Percentiles rank a stretch among this genome's conserved stretches.
Evolutionary conservation across 208 protist genomes (phyloP).

Genomic region (Leishmania turanica): DNA sequence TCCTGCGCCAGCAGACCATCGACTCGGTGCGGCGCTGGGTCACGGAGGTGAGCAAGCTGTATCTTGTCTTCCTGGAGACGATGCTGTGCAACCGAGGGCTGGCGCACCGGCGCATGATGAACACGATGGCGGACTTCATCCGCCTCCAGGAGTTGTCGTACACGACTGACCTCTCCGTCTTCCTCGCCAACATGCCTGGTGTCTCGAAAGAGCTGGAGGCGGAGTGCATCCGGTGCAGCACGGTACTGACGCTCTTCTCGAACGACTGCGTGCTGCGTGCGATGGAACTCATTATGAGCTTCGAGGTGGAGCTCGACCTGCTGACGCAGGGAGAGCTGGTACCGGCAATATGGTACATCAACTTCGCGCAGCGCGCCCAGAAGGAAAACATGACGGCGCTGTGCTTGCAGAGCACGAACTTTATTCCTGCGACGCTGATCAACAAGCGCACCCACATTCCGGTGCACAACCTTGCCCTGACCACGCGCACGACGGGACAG

Average conservation of each 20-base stretch:
- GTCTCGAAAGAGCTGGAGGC: slow-evolving; percentile 46
- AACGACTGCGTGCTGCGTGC: slow-evolving; percentile 72
- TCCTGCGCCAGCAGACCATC: slow-evolving; percentile 65
- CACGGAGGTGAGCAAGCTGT: slow-evolving; percentile 63
- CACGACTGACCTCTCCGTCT: slow-evolving; percentile 69
- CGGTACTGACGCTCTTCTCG: slow-evolving; percentile 69
- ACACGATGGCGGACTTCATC: slow-evolving; percentile 54
- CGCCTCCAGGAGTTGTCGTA: slow-evolving; percentile 76
- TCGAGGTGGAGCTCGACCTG: slow-evolving; percentile 80
- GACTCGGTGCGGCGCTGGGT: slow-evolving; percentile 70
- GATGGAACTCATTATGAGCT: slow-evolving; percentile 71
- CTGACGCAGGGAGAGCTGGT: slow-evolving; percentile 73
- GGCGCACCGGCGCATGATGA: slow-evolving; percentile 80
- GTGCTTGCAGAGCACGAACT: slow-evolving; percentile 49
- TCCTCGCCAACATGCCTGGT: slow-evolving; percentile 55
- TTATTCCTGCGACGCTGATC: slow-evolving; percentile 76
- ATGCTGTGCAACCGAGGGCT: slow-evolving; percentile 90
- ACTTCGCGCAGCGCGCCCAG: slow-evolving; percentile 70
- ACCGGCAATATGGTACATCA: slow-evolving; percentile 81
- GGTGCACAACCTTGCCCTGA: slow-evolving; percentile 79
- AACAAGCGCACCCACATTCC: slow-evolving; percentile 79
- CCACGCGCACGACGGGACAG: slow-evolving; percentile 50
- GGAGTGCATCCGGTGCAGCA: slow-evolving; percentile 52
- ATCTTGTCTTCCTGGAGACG: slow-evolving; percentile 75
- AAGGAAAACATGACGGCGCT: slow-evolving; percentile 71